Percentiles rank a stretch among this genome's conserved stretches.
Evolutionary conservation across 106 monocot species (phyloP).

Genomic region (Gastrodia elata): DNA sequence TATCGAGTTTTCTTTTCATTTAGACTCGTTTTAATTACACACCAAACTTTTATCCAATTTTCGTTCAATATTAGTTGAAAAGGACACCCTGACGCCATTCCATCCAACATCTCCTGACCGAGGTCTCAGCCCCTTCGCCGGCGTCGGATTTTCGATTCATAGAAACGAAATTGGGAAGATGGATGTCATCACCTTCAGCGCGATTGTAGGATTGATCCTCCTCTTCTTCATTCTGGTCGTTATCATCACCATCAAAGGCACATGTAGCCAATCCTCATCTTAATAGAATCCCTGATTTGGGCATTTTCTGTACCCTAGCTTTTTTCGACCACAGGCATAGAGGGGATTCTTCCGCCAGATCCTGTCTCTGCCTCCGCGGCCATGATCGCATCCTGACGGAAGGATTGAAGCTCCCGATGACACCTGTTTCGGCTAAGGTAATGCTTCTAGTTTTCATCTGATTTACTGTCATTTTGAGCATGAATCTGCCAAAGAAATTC

Average conservation of each 20-base stretch:
- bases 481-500: too few relatives aligned
- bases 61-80: too few relatives aligned
- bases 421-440: background rate
- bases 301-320: conserved; percentile 7
- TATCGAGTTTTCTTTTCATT: too few relatives aligned
- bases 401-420: background rate
- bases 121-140: background rate
- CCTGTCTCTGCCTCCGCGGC: background rate
- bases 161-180: conserved; percentile 5
- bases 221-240: conserved; percentile 52
- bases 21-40: too few relatives aligned
- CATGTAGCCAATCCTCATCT: conserved; percentile 31
- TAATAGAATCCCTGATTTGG: conserved; percentile 1
- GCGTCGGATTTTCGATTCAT: background rate
- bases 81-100: background rate
- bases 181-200: conserved; percentile 69
- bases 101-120: background rate
- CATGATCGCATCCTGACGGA: background rate
- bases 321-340: background rate
- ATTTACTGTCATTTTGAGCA: too few relatives aligned
- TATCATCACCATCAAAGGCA: conserved; percentile 50
- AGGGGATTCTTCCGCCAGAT: background rate
- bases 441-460: background rate
- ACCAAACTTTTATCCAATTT: too few relatives aligned
- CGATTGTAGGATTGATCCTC: conserved; percentile 41